These are phyloP conservation scores for Cylindrotheca fusiformis DNA, from an alignment of 108 stramenopile species.

Conservation along the genomic window DNA sequence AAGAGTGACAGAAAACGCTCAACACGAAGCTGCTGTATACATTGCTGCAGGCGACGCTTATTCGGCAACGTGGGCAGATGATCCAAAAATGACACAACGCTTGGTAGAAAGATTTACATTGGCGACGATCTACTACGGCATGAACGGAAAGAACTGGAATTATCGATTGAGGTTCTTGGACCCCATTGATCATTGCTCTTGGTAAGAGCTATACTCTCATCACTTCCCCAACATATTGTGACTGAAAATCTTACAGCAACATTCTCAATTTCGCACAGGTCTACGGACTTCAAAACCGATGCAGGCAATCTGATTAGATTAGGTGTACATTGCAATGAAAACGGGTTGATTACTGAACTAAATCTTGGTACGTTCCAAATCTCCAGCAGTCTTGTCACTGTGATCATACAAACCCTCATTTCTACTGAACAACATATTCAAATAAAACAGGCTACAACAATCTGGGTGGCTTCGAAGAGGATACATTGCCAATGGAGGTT, in stretches of 20 bases:
- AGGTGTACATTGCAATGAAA: conserved; percentile 19
- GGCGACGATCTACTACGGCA: conserved; percentile 24
- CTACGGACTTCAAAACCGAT: not conserved
- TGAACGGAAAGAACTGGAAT: conserved; percentile 20
- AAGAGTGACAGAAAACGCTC: not conserved
- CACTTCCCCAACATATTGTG: too few species aligned
- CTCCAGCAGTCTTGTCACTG: not conserved
- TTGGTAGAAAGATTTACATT: conserved; percentile 25
- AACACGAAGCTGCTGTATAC: not conserved
- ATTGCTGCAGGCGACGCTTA: not conserved
- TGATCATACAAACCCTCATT: not conserved
- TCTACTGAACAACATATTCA: not conserved
- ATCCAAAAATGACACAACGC: not conserved
- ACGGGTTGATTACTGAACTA: conserved; percentile 13
- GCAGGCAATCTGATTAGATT: conserved; percentile 3
- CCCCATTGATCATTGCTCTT: conserved; percentile 16
- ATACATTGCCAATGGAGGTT: conserved; percentile 21
- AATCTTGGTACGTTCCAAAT: conserved; percentile 25
- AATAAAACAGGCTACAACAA: conserved; percentile 21
- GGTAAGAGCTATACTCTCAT: too few species aligned
- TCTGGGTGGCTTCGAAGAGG: not conserved
- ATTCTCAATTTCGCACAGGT: too few species aligned
- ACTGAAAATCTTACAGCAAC: too few species aligned
- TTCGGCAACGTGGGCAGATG: not conserved
- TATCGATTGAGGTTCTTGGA: conserved; percentile 10